Percentiles rank a stretch among this genome's conserved stretches.
These are phyloP conservation scores for Alternaria alternata DNA, from an alignment of 2,329 filamentous ascomycete genomes.

Conservation along the genomic window DNA sequence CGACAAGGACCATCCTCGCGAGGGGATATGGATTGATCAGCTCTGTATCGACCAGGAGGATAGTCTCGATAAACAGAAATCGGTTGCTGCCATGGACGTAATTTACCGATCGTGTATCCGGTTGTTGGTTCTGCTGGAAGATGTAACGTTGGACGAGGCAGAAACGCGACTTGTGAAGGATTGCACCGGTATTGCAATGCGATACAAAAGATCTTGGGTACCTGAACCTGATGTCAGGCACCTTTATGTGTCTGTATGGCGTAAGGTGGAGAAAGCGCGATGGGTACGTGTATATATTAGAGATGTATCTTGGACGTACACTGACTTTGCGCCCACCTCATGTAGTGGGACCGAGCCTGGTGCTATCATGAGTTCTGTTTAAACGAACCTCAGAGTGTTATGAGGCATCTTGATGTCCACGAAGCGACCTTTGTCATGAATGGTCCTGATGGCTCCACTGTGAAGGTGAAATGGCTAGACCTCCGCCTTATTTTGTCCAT, in stretches of 20 bases:
- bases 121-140: conserved; percentile 22
- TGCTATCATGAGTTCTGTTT: conserved; percentile 28
- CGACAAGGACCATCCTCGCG: conserved; percentile 22
- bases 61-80: conserved; percentile 16
- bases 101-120: conserved; percentile 27
- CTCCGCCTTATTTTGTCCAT: conserved; percentile 12
- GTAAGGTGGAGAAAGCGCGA: conserved; percentile 16
- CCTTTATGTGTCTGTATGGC: conserved; percentile 11
- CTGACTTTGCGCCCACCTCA: not conserved
- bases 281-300: conserved; percentile 5
- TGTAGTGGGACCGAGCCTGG: conserved; percentile 24
- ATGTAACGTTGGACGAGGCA: conserved; percentile 17
- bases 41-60: conserved; percentile 24
- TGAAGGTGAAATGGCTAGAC: conserved; percentile 25
- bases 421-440: conserved; percentile 27
- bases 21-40: conserved; percentile 31
- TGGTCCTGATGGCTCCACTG: conserved; percentile 13
- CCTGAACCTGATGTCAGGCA: not conserved
- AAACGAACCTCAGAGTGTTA: conserved; percentile 23
- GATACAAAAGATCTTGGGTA: not conserved
- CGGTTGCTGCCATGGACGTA: conserved; percentile 28
- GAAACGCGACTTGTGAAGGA: conserved; percentile 12
- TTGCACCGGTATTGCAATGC: not conserved
- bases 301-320: not conserved
- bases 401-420: conserved; percentile 16